These are phyloP conservation scores for sunflower (Helianthus annuus) DNA, from an alignment of 129 eudicot genomes.

Conservation along the genomic window HanXRQr2.0-SUNRISE NC_035436.2:90632227-90632726, in stretches of 20 bases:
- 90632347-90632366: not conserved
- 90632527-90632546: not conserved
- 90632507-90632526: slow-evolving; percentile 7
- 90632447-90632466: slow-evolving; percentile 43
- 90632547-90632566: not conserved
- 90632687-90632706: too few relatives aligned
- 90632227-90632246: not conserved
- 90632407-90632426: slow-evolving; percentile 58
- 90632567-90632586: not conserved
- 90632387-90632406: slow-evolving; percentile 48
- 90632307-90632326: not conserved
- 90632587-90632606: too few relatives aligned
- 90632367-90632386: not conserved
- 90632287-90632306: too few relatives aligned
- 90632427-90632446: slow-evolving; percentile 59
- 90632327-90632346: not conserved
- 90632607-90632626: too few relatives aligned
- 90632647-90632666: too few relatives aligned
- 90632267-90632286: not conserved
- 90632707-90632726: too few relatives aligned
- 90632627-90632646: too few relatives aligned
- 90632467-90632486: slow-evolving; percentile 46
- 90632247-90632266: not conserved
- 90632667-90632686: too few relatives aligned
- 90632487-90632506: slow-evolving; percentile 12